Conservation (phyloP, 2,329 filamentous ascomycete genomes). For the Hirsutella thompsonii region DNA sequence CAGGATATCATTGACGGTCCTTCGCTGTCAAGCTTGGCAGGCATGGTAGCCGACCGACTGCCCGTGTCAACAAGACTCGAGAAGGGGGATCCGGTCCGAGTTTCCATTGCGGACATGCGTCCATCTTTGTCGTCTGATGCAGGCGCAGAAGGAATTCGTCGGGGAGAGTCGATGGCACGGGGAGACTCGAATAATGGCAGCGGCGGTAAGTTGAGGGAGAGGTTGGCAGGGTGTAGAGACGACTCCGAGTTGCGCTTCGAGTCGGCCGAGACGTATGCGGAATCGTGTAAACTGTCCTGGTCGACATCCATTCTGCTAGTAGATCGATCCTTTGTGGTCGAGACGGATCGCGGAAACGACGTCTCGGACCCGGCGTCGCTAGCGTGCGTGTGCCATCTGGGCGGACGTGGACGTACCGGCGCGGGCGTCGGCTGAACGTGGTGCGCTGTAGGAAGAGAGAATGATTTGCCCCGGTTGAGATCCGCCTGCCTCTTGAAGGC, state of each 20-base stretch:
- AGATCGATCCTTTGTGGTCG: conserved; percentile 9
- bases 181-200: conserved; percentile 30
- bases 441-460: conserved; percentile 32
- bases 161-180: conserved; percentile 14
- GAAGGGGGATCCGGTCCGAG: conserved; percentile 27
- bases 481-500: conserved; percentile 66
- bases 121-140: conserved; percentile 37
- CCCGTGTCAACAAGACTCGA: conserved; percentile 10
- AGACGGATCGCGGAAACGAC: conserved; percentile 11
- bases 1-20: conserved; percentile 39
- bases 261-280: conserved; percentile 40
- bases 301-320: conserved; percentile 29
- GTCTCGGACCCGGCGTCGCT: conserved; percentile 27
- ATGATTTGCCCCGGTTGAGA: conserved; percentile 35
- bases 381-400: conserved; percentile 35
- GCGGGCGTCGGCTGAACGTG: conserved; percentile 24
- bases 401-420: conserved; percentile 26
- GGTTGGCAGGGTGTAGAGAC: conserved; percentile 27
- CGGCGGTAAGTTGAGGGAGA: conserved; percentile 13
- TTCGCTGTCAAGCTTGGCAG: conserved; percentile 31
- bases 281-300: conserved; percentile 33
- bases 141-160: conserved; percentile 18
- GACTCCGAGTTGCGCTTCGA: conserved; percentile 39
- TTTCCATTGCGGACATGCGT: conserved; percentile 39
- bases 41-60: conserved; percentile 36